Evolutionary conservation across 169 alveolate genomes (phyloP), one percentile per base, ranked within the genome.

Genomic region (Nephromyces sp.): DNA sequence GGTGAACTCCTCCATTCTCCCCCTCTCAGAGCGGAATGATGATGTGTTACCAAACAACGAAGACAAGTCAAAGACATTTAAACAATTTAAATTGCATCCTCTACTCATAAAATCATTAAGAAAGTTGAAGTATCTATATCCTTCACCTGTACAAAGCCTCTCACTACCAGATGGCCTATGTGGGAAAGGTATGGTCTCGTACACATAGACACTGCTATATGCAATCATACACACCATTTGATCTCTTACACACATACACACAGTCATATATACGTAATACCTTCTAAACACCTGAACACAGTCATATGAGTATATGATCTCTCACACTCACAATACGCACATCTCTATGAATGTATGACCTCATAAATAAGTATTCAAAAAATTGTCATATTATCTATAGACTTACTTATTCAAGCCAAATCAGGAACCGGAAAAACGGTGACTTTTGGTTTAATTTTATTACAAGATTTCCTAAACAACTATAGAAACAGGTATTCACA

Each of bases 351-450:
- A 63, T 63, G 15, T 25, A 63, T 62, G 35, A 21, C 31, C 24
- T 32, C 3, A 21, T n/a, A 63, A 57, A 6, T n/a, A n/a, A n/a
- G n/a, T n/a, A n/a, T n/a, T n/a, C n/a, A n/a, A n/a, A n/a, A n/a
- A n/a, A n/a, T n/a, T n/a, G n/a, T n/a, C n/a, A n/a, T n/a, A n/a
- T n/a, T n/a, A n/a, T n/a, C n/a, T 8, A 25, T 70, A 70, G 77
- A 77, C 43, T 25, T 77, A 62, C 3, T 80, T 3, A 68, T 80
- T 29, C 86, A 80, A 62, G 86, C 86, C 33, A 80, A 80, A 64
- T 80, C 86, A 31, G 86, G 86, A 8, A 80, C 86, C 0, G 86
- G 86, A 1, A 80, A 80, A 69, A 80, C 86, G 27, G 72, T 80
- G 1, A 84, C 86, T 1, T 80, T 80, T 32, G 74, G 63, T 4